A percentile compares a stretch with the other conserved stretches of the same genome.
Evolutionary conservation across 306 rosid species (phyloP).

Genomic region (Begonia masoniana): DNA sequence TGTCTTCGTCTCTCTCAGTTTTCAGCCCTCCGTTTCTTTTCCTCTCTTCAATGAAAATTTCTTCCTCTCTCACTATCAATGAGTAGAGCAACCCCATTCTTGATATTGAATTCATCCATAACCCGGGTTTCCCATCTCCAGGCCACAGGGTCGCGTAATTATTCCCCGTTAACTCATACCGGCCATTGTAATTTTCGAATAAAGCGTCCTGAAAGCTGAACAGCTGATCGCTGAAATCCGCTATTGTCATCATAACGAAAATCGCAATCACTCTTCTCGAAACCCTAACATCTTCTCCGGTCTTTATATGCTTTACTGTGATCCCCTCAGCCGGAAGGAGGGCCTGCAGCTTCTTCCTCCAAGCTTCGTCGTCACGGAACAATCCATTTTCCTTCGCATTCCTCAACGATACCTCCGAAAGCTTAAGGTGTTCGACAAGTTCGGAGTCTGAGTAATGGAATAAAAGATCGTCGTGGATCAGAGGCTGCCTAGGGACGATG

Average conservation of each 20-base stretch:
- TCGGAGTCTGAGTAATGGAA: slow-evolving; percentile 53
- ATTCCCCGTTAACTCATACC: slow-evolving; percentile 50
- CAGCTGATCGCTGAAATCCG: slow-evolving; percentile 72
- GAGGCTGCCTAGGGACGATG: slow-evolving; percentile 54
- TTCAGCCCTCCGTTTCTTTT: slow-evolving; percentile 4
- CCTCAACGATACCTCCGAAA: slow-evolving; percentile 23
- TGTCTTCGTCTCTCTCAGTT: slow-evolving; percentile 37
- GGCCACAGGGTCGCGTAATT: slow-evolving; percentile 55
- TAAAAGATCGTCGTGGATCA: slow-evolving; percentile 70
- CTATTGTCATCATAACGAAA: slow-evolving; percentile 70
- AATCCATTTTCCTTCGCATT: slow-evolving; percentile 28
- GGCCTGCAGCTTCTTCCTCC: slow-evolving; percentile 56
- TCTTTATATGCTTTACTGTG: slow-evolving; percentile 48
- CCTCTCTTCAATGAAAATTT: slow-evolving; percentile 34
- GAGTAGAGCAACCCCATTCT: slow-evolving; percentile 58
- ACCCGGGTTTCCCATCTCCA: slow-evolving; percentile 66
- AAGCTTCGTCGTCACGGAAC: slow-evolving; percentile 23
- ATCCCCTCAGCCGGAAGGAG: slow-evolving; percentile 51
- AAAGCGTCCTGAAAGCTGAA: slow-evolving; percentile 57
- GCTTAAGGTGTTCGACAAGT: slow-evolving; percentile 37
- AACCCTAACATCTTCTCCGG: slow-evolving; percentile 43
- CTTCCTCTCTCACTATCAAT: slow-evolving; percentile 64
- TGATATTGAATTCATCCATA: slow-evolving; percentile 72
- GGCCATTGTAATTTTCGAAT: slow-evolving; percentile 45
- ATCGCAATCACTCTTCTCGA: slow-evolving; percentile 56